These are phyloP conservation scores for Aurifilum marmelostoma DNA, from an alignment of 2,329 filamentous ascomycete species.

Conservation along the genomic window DNA sequence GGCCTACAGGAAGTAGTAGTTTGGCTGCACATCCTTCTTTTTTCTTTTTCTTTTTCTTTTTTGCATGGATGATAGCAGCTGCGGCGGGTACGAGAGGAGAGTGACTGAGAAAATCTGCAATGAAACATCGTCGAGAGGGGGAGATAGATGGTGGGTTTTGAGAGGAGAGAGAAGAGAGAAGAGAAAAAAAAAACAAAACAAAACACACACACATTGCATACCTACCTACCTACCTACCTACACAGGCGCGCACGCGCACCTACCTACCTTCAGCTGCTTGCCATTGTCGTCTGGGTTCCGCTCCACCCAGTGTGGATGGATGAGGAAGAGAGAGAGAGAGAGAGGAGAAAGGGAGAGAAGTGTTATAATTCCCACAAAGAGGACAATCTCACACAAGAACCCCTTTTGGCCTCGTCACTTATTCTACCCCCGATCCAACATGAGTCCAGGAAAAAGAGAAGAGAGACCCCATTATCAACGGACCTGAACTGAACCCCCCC, in stretches of 20 bases:
- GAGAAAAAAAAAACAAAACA: background rate
- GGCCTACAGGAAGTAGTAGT: conserved; percentile 18
- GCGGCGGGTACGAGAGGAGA: background rate
- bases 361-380: conserved; percentile 36
- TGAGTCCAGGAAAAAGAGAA: conserved; percentile 19
- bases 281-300: conserved; percentile 33
- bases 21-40: conserved; percentile 18
- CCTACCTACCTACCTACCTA: too few relatives aligned
- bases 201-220: background rate
- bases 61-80: conserved; percentile 30
- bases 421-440: conserved; percentile 9
- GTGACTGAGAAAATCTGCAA: too few relatives aligned
- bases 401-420: conserved; percentile 28
- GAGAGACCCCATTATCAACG: conserved; percentile 20
- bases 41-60: conserved; percentile 3
- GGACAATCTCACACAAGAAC: conserved; percentile 37
- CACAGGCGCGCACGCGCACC: too few relatives aligned
- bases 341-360: too few relatives aligned
- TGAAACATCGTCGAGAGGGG: too few relatives aligned
- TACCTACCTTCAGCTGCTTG: conserved; percentile 19
- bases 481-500: conserved; percentile 20
- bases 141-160: too few relatives aligned
- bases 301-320: conserved; percentile 17
- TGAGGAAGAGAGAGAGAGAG: conserved; percentile 19
- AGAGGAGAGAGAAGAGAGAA: background rate